A percentile compares a stretch with the other conserved stretches of the same genome.
Evolutionary conservation across 192 early-diverging fungal genomes (phyloP).

Genomic region (Helicostylum pulchrum): DNA sequence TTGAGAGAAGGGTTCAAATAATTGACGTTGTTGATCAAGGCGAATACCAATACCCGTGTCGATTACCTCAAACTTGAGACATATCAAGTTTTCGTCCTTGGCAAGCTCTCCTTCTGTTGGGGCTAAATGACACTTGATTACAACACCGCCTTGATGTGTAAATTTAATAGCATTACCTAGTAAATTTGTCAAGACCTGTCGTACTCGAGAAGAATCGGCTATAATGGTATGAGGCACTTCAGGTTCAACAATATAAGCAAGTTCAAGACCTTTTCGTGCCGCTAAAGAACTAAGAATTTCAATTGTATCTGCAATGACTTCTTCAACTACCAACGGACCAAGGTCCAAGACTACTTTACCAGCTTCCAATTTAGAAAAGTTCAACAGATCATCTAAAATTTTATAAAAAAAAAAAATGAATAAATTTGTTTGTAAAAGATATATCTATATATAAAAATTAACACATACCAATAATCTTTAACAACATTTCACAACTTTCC

Average conservation of each 20-base stretch:
- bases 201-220: conserved; percentile 53
- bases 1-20: conserved; percentile 67
- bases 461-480: conserved; percentile 45
- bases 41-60: conserved; percentile 59
- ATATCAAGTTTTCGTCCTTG: conserved; percentile 31
- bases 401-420: conserved; percentile 8
- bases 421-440: neutral
- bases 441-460: neutral
- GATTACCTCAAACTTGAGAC: conserved; percentile 40
- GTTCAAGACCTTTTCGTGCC: conserved; percentile 48
- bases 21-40: conserved; percentile 38
- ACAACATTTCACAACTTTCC: conserved; percentile 46
- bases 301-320: conserved; percentile 56
- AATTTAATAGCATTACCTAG: conserved; percentile 70
- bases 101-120: conserved; percentile 20
- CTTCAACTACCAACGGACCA: conserved; percentile 47
- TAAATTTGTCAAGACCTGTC: conserved; percentile 59
- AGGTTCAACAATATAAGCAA: conserved; percentile 49
- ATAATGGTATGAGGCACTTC: conserved; percentile 52
- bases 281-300: conserved; percentile 54
- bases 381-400: conserved; percentile 44
- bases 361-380: conserved; percentile 61
- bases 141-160: conserved; percentile 56
- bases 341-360: conserved; percentile 51
- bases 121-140: conserved; percentile 45